Conservation (phyloP, 2,329 filamentous ascomycete species). For the Magnaporthales sp. region DNA sequence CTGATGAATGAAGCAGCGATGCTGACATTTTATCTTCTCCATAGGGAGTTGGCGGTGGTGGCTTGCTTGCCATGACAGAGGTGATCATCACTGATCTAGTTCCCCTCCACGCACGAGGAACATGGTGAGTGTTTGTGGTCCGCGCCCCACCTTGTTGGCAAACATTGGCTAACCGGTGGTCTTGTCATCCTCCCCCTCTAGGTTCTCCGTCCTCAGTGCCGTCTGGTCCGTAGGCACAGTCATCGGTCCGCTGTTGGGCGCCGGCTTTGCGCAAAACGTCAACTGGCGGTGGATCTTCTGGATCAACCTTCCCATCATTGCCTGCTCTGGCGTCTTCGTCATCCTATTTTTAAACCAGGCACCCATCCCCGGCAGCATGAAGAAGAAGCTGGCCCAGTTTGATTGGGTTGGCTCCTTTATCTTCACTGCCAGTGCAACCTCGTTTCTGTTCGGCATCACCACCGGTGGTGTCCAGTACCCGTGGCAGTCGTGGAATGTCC, state of each 20-base stretch:
- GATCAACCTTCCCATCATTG: conserved; percentile 52
- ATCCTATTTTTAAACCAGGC: conserved; percentile 43
- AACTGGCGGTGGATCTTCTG: conserved; percentile 58
- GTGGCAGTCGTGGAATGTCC: conserved; percentile 53
- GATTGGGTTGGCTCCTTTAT: conserved; percentile 56
- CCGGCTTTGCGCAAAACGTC: conserved; percentile 41
- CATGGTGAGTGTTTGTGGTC: neutral
- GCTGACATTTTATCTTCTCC: neutral
- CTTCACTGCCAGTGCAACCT: conserved; percentile 50
- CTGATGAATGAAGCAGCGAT: neutral
- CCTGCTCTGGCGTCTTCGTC: conserved; percentile 35
- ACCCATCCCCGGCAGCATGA: conserved; percentile 33
- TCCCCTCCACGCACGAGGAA: conserved; percentile 17
- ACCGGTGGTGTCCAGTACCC: conserved; percentile 59
- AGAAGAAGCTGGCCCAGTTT: conserved; percentile 41
- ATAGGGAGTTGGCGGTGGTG: conserved; percentile 38
- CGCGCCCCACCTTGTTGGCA: neutral
- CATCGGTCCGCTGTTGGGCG: conserved; percentile 41
- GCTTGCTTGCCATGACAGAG: conserved; percentile 36
- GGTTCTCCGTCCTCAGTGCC: conserved; percentile 25
- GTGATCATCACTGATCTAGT: conserved; percentile 37
- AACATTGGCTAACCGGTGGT: neutral
- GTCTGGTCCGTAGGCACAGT: conserved; percentile 50
- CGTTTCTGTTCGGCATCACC: conserved; percentile 52
- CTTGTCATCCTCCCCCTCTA: neutral